Evolutionary conservation across 2,329 filamentous ascomycete genomes (phyloP).

Genomic region (Colletotrichum costaricense): DNA sequence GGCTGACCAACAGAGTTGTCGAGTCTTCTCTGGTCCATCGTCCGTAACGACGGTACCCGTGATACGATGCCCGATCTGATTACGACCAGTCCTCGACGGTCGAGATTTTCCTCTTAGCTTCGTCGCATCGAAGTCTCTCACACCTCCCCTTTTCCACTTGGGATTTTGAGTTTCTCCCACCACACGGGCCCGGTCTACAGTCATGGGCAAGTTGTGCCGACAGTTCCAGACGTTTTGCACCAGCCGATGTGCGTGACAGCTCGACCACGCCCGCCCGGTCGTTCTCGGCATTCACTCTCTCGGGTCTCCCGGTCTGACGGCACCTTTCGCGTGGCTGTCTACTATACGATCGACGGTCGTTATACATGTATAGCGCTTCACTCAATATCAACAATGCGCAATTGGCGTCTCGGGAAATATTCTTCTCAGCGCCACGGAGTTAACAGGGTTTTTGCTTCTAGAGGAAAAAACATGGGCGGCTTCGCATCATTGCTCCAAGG

Average conservation of each 20-base stretch:
- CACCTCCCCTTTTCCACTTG: not conserved
- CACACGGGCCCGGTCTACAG: conserved; percentile 9
- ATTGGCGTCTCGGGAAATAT: not conserved
- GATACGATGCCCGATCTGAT: not conserved
- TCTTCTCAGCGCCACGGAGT: conserved; percentile 4
- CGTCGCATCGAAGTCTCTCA: not conserved
- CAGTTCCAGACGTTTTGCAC: conserved; percentile 6
- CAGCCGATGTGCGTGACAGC: conserved; percentile 10
- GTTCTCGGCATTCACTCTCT: conserved; percentile 24
- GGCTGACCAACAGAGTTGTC: not conserved
- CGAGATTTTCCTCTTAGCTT: not conserved
- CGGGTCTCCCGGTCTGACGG: conserved; percentile 15
- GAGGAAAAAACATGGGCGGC: not conserved
- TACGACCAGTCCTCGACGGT: not conserved
- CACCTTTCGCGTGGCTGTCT: conserved; percentile 3
- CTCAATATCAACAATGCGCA: not conserved
- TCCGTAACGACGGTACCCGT: not conserved
- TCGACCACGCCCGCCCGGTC: conserved; percentile 9
- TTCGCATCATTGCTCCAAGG: not conserved
- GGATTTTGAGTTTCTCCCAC: conserved; percentile 8
- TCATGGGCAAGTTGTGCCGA: conserved; percentile 27
- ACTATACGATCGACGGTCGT: not conserved
- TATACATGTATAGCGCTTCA: not conserved
- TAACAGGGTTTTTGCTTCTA: not conserved
- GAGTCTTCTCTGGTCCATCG: not conserved